Percentiles rank a stretch among this genome's conserved stretches.
Evolutionary conservation across 805 yeast genomes (phyloP).

Genomic region (Candida dendrica): DNA sequence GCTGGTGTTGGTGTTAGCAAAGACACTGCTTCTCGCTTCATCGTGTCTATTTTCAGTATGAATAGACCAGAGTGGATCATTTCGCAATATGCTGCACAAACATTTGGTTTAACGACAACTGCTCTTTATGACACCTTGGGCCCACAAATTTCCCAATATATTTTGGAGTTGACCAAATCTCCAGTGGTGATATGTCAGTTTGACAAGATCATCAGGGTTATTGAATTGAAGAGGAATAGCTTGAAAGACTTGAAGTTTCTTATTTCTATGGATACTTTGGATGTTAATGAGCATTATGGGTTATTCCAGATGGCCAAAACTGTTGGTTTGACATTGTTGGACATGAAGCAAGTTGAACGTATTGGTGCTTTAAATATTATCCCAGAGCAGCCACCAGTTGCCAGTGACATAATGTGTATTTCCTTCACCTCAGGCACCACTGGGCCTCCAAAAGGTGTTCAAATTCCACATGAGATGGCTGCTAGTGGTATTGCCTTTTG

Average conservation of each 20-base stretch:
- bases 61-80: constrained; percentile 54
- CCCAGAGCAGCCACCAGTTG: constrained; percentile 23
- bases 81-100: constrained; percentile 46
- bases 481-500: constrained; percentile 28
- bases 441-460: constrained; percentile 58
- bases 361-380: constrained; percentile 30
- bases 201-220: constrained; percentile 34
- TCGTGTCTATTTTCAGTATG: constrained; percentile 38
- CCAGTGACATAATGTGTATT: constrained; percentile 40
- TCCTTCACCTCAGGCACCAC: constrained; percentile 65
- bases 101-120: constrained; percentile 38
- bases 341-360: constrained; percentile 25
- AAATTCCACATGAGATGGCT: constrained; percentile 37
- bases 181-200: constrained; percentile 43
- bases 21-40: constrained; percentile 16
- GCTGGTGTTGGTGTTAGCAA: not conserved
- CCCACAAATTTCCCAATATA: constrained; percentile 44
- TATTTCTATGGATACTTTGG: constrained; percentile 40
- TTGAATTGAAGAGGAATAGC: constrained; percentile 30
- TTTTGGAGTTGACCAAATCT: constrained; percentile 41
- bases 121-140: constrained; percentile 40
- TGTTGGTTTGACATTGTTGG: constrained; percentile 26
- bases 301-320: constrained; percentile 12
- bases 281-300: constrained; percentile 18
- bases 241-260: constrained; percentile 30